Percentiles rank a stretch among this genome's conserved stretches.
Conservation (phyloP, 139 green algal species). For the Coccomyxa sp. region DNA sequence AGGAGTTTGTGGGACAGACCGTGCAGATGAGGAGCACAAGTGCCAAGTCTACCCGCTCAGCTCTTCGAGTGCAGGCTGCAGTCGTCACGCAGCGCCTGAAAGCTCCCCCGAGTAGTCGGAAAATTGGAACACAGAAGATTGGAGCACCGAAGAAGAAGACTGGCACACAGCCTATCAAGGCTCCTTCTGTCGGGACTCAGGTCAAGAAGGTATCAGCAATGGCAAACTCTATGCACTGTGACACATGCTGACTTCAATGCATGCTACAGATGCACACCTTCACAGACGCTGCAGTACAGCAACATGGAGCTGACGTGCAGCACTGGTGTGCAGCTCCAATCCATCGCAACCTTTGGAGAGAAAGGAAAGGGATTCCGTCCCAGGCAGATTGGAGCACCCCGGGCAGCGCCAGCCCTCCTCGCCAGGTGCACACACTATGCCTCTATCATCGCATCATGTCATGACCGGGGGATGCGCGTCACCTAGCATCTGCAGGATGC, state of each 20-base stretch:
- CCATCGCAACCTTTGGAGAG: background rate
- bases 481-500: constrained; percentile 6
- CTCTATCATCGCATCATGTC: background rate
- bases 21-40: background rate
- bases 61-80: background rate
- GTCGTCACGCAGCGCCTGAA: constrained; percentile 7
- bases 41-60: background rate
- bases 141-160: background rate
- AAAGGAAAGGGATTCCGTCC: background rate
- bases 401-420: background rate
- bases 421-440: background rate
- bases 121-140: background rate
- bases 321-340: background rate
- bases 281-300: background rate
- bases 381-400: background rate
- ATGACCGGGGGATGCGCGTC: background rate
- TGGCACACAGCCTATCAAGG: background rate
- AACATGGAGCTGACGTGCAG: background rate
- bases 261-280: background rate
- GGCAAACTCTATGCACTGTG: too few species aligned
- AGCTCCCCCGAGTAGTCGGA: background rate
- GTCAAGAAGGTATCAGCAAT: background rate
- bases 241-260: too few species aligned
- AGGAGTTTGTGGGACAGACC: background rate
- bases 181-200: background rate